Evolutionary conservation across 2,329 filamentous ascomycete genomes (phyloP).

Genomic region (Anisogramma anomala): DNA sequence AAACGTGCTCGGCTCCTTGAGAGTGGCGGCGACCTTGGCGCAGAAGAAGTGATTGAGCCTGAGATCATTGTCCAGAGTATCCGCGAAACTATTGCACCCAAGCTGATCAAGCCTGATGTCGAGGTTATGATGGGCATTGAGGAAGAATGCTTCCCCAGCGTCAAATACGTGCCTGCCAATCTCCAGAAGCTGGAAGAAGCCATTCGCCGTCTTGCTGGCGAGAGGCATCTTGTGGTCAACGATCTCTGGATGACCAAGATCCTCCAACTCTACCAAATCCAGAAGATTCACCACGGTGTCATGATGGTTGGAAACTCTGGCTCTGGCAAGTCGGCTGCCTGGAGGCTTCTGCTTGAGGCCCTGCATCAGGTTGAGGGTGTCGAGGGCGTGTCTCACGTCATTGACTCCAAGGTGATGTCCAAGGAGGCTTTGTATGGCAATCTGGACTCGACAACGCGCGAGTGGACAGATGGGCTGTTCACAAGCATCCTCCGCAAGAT

Average conservation of each 20-base stretch:
- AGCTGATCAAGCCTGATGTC: slow-evolving; percentile 86
- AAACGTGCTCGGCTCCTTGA: slow-evolving; percentile 70
- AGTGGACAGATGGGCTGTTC: slow-evolving; percentile 98
- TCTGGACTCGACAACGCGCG: slow-evolving; percentile 88
- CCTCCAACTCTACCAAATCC: slow-evolving; percentile 94
- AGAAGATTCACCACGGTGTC: slow-evolving; percentile 95
- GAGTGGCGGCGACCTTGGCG: slow-evolving; percentile 43
- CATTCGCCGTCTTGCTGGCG: slow-evolving; percentile 70
- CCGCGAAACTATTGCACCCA: slow-evolving; percentile 94
- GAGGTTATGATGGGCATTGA: slow-evolving; percentile 81
- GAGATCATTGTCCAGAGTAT: slow-evolving; percentile 99
- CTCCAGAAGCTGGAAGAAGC: slow-evolving; percentile 68
- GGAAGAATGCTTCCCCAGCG: slow-evolving; percentile 74
- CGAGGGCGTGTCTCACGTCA: slow-evolving; percentile 92
- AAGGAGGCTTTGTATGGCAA: slow-evolving; percentile 96
- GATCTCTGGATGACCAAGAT: slow-evolving; percentile 97
- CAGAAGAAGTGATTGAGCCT: slow-evolving; percentile 71
- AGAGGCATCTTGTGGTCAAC: slow-evolving; percentile 78
- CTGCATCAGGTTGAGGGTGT: slow-evolving; percentile 81
- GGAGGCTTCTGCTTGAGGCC: slow-evolving; percentile 84
- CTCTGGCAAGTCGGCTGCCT: slow-evolving; percentile 92
- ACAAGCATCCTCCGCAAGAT: slow-evolving; percentile 97
- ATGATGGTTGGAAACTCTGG: slow-evolving; percentile 99
- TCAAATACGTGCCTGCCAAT: slow-evolving; percentile 84
- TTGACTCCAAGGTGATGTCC: slow-evolving; percentile 99